These are phyloP conservation scores for Drechmeria coniospora DNA, from an alignment of 2,329 filamentous ascomycete genomes.

Conservation along the genomic window DNA sequence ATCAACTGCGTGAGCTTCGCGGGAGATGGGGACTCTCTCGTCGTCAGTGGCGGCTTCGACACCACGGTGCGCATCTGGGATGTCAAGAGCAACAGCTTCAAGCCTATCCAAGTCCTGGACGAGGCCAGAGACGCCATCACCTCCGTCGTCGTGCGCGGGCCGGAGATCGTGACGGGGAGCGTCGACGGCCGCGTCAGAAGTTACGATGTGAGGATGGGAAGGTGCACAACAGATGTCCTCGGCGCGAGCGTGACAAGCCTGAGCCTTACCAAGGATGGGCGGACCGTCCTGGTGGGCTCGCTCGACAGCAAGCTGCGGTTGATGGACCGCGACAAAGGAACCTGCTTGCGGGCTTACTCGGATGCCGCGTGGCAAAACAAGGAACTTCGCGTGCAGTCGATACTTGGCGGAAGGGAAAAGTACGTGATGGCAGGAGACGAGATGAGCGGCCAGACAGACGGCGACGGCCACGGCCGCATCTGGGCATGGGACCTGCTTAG, in stretches of 20 bases:
- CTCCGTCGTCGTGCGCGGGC: slow-evolving; percentile 28
- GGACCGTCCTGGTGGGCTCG: slow-evolving; percentile 56
- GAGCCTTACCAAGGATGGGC: slow-evolving; percentile 53
- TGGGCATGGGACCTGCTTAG: slow-evolving; percentile 76
- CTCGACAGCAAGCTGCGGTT: slow-evolving; percentile 65
- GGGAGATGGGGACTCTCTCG: slow-evolving; percentile 56
- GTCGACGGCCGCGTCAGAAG: slow-evolving; percentile 70
- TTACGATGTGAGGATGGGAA: slow-evolving; percentile 73
- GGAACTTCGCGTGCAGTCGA: slow-evolving; percentile 57
- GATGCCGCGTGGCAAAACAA: slow-evolving; percentile 45
- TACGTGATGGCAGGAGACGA: slow-evolving; percentile 74
- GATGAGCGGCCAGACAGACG: slow-evolving; percentile 18
- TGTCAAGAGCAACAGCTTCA: slow-evolving; percentile 32
- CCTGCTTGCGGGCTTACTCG: slow-evolving; percentile 56
- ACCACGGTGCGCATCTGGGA: slow-evolving; percentile 68
- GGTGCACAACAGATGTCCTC: slow-evolving; percentile 54
- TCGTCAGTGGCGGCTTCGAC: slow-evolving; percentile 63
- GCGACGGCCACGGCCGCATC: slow-evolving; percentile 39
- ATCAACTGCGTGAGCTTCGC: slow-evolving; percentile 70
- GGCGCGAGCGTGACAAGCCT: slow-evolving; percentile 62
- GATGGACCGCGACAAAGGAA: slow-evolving; percentile 64
- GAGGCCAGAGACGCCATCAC: slow-evolving; percentile 60
- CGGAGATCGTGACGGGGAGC: slow-evolving; percentile 56
- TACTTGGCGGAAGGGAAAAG: slow-evolving; percentile 61
- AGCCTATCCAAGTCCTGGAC: slow-evolving; percentile 55